These are phyloP conservation scores for Ochromonas danica DNA, from an alignment of 108 stramenopile genomes.

Conservation along the genomic window DNA sequence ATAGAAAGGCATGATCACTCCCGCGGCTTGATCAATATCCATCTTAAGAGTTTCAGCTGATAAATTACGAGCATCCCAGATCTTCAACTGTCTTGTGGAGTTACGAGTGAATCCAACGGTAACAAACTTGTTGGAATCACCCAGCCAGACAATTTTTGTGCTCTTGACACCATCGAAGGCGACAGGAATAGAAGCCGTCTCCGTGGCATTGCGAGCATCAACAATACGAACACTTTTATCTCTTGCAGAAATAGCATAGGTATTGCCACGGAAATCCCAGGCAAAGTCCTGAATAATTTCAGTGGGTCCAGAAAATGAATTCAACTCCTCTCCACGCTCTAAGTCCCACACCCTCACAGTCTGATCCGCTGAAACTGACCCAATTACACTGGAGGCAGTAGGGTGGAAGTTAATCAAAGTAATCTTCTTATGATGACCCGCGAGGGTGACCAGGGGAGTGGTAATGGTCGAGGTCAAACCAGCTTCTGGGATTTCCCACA, in stretches of 20 bases:
- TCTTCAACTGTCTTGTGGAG: conserved; percentile 89
- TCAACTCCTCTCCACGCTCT: conserved; percentile 68
- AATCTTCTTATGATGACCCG: conserved; percentile 86
- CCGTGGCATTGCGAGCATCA: conserved; percentile 71
- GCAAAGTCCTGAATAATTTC: conserved; percentile 91
- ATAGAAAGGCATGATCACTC: conserved; percentile 92
- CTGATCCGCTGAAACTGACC: conserved; percentile 61
- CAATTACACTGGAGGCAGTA: conserved; percentile 3
- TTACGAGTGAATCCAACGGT: conserved; percentile 86
- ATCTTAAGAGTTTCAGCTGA: conserved; percentile 67
- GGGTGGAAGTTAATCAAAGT: conserved; percentile 23
- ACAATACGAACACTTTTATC: conserved; percentile 88
- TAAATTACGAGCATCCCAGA: conserved; percentile 88
- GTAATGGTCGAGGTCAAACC: conserved; percentile 75
- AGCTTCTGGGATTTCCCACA: conserved; percentile 93
- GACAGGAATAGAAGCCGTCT: conserved; percentile 56
- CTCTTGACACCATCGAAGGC: conserved; percentile 91
- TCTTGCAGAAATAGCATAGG: conserved; percentile 81
- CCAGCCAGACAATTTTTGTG: conserved; percentile 79
- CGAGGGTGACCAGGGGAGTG: conserved; percentile 78
- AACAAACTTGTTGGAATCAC: conserved; percentile 77
- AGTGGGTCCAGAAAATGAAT: conserved; percentile 62
- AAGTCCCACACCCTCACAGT: conserved; percentile 96
- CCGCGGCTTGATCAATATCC: conserved; percentile 91
- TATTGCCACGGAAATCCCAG: conserved; percentile 87